Conservation (phyloP, 805 yeast species). For the Aciculoconidium aculeatum region DNA sequence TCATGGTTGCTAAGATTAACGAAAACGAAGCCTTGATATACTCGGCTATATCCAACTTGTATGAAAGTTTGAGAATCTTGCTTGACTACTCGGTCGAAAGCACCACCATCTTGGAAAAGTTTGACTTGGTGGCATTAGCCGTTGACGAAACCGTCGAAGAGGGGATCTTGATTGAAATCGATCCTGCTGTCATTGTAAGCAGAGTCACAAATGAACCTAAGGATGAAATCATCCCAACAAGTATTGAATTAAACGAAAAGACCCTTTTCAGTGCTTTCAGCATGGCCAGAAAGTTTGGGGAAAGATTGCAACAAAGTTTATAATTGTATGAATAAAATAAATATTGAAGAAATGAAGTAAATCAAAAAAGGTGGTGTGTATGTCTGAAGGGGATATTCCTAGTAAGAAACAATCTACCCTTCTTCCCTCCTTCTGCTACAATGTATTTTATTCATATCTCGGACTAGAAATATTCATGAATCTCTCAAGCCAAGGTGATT, state of each 20-base stretch:
- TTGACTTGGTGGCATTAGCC: constrained; percentile 79
- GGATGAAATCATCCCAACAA: constrained; percentile 29
- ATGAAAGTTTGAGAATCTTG: constrained; percentile 75
- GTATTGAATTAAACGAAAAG: constrained; percentile 62
- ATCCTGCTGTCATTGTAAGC: constrained; percentile 77
- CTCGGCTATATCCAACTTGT: constrained; percentile 69
- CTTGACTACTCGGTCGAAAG: constrained; percentile 70
- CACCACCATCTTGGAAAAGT: constrained; percentile 70
- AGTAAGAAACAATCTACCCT: too few species aligned
- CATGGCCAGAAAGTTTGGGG: constrained; percentile 68
- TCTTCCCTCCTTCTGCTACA: too few species aligned
- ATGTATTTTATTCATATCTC: too few species aligned
- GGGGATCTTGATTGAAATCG: constrained; percentile 88
- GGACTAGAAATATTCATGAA: too few species aligned
- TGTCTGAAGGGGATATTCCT: too few species aligned
- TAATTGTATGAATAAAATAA: constrained; percentile 8
- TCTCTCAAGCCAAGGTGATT: too few species aligned
- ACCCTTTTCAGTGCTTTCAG: constrained; percentile 81
- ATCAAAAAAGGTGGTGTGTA: too few species aligned
- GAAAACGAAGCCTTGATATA: constrained; percentile 84
- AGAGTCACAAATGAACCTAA: constrained; percentile 85
- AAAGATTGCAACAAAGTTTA: constrained; percentile 42
- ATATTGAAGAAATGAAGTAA: constrained; percentile 2
- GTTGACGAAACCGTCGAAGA: constrained; percentile 92
- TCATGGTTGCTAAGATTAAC: constrained; percentile 65